These are phyloP conservation scores for Lithospermum erythrorhizon DNA, from an alignment of 257 asterid species.

Conservation along the genomic window DNA sequence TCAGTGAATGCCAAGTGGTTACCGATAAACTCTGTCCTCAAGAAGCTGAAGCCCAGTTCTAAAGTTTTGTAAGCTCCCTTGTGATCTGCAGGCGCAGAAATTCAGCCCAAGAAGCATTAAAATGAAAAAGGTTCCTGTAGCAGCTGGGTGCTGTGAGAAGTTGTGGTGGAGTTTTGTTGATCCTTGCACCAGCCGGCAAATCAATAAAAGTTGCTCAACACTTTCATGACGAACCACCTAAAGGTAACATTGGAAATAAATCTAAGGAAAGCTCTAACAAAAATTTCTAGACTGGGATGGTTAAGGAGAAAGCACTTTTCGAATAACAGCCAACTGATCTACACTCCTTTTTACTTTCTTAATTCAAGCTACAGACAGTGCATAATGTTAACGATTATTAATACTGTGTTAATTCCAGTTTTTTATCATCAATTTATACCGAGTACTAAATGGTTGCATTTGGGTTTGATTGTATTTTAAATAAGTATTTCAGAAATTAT, in stretches of 20 bases:
- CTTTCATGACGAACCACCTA: constrained; percentile 94
- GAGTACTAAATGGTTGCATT: no score
- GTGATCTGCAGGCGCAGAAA: constrained; percentile 77
- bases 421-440: no score
- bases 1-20: constrained; percentile 4
- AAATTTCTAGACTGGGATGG: not conserved
- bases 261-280: not conserved
- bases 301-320: not conserved
- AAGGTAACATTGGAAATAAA: constrained; percentile 9
- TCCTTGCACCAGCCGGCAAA: constrained; percentile 95
- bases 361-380: no score
- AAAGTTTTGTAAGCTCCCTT: constrained; percentile 73
- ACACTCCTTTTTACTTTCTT: no score
- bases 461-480: no score
- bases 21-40: constrained; percentile 96
- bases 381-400: no score
- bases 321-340: no score
- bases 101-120: constrained; percentile 92
- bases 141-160: constrained; percentile 88
- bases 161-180: constrained; percentile 77
- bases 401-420: no score
- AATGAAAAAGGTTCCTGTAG: constrained; percentile 91
- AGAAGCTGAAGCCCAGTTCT: constrained; percentile 88
- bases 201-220: constrained; percentile 81
- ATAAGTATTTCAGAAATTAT: no score